Conservation (phyloP, 1,139 yeast genomes). For the Diutina catenulata region DNA sequence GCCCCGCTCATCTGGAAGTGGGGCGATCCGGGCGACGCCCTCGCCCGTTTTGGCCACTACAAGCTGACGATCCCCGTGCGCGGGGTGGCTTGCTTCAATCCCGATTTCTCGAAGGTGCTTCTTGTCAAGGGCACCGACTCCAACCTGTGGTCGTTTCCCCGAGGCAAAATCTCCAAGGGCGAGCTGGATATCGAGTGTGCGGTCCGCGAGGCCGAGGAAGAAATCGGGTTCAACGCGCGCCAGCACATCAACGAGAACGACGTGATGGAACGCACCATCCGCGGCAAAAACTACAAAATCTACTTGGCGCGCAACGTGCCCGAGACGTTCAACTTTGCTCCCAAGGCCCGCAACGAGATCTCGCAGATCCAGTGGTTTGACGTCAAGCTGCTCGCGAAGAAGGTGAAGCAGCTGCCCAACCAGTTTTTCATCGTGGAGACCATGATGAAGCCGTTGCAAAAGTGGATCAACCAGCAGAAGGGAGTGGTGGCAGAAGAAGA, state of each 20-base stretch:
- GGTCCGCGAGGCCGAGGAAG: slow-evolving; percentile 87
- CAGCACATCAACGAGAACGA: slow-evolving; percentile 58
- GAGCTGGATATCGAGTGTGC: slow-evolving; percentile 91
- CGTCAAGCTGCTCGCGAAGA: slow-evolving; percentile 22
- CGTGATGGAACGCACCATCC: slow-evolving; percentile 68
- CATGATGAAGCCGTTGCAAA: slow-evolving; percentile 46
- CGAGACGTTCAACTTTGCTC: slow-evolving; percentile 60
- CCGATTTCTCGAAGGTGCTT: slow-evolving; percentile 55
- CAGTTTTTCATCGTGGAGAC: slow-evolving; percentile 47
- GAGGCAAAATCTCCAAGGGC: slow-evolving; percentile 92
- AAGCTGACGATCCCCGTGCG: slow-evolving; percentile 90
- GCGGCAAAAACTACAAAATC: slow-evolving; percentile 79
- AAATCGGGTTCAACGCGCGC: slow-evolving; percentile 82
- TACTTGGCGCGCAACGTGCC: slow-evolving; percentile 73
- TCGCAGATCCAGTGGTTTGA: slow-evolving; percentile 40
- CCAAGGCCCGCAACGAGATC: slow-evolving; percentile 82
- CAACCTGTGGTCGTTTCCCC: slow-evolving; percentile 88
- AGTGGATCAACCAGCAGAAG: slow-evolving; percentile 40
- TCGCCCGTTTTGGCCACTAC: slow-evolving; percentile 69
- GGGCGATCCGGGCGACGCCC: slow-evolving; percentile 68
- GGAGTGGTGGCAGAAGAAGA: slow-evolving; percentile 45
- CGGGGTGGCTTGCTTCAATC: slow-evolving; percentile 84
- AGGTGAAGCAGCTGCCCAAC: slow-evolving; percentile 29
- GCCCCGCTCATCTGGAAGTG: slow-evolving; percentile 86
- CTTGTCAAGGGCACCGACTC: slow-evolving; percentile 82